A percentile compares a stretch with the other conserved stretches of the same genome.
Conservation (phyloP, 176 grass and related monocot species). For the Oryza officinalis region DNA sequence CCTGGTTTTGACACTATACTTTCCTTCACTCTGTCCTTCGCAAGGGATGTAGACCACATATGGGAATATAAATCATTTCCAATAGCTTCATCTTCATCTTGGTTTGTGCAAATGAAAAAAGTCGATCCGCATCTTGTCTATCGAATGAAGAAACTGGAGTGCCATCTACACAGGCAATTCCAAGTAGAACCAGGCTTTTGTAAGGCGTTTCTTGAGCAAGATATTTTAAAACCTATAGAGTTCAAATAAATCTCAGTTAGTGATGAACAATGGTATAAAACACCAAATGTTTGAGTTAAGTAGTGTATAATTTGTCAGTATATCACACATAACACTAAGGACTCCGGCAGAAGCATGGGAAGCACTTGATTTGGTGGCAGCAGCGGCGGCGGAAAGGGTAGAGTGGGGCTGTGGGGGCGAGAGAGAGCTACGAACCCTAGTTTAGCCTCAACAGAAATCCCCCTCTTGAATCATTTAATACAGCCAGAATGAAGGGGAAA, state of each 20-base stretch:
- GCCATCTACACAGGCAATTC: constrained; percentile 69
- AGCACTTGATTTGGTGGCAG: too few relatives aligned
- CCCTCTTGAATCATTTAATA: neutral
- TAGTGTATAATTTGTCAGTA: too few relatives aligned
- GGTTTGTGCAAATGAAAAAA: constrained; percentile 62
- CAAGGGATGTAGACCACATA: constrained; percentile 49
- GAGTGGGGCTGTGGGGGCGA: too few relatives aligned
- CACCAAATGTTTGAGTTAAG: neutral
- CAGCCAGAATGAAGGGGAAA: neutral
- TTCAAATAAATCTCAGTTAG: constrained; percentile 30
- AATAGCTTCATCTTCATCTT: constrained; percentile 35
- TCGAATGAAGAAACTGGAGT: constrained; percentile 68
- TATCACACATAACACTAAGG: too few relatives aligned
- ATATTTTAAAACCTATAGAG: constrained; percentile 61
- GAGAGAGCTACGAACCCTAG: constrained; percentile 5
- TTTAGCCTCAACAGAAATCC: constrained; percentile 22
- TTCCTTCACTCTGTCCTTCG: constrained; percentile 38
- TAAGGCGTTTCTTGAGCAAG: constrained; percentile 57
- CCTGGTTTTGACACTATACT: constrained; percentile 29
- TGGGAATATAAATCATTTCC: constrained; percentile 14
- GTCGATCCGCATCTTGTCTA: constrained; percentile 59
- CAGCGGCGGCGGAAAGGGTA: too few relatives aligned
- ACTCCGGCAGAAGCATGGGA: too few relatives aligned
- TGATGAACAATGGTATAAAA: neutral
- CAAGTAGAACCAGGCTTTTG: constrained; percentile 67